phyloP scores from a whole-genome alignment of 192 early-diverging fungal species.

The Nowakowskiella sp. region DNA sequence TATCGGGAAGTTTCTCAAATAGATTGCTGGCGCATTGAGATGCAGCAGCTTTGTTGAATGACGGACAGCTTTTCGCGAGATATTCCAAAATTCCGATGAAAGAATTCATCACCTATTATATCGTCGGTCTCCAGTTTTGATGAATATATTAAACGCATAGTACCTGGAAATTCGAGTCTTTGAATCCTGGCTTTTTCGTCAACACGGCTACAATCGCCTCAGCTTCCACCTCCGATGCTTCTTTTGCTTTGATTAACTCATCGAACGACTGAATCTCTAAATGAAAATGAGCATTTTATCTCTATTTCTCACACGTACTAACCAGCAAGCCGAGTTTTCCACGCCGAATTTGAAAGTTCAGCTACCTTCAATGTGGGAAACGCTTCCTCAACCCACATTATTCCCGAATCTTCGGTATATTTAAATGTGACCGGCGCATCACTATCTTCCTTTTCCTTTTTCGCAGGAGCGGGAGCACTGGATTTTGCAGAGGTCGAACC shows the following conservation, averaged over 20 bases:
- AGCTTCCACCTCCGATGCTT: constrained; percentile 48
- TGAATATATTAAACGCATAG: constrained; percentile 5
- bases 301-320: not conserved
- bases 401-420: constrained; percentile 60
- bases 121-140: not conserved
- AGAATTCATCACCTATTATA: constrained; percentile 47
- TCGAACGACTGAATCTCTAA: constrained; percentile 62
- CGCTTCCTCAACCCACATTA: constrained; percentile 51
- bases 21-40: constrained; percentile 24
- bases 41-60: constrained; percentile 66
- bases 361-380: constrained; percentile 51
- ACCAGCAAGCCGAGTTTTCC: constrained; percentile 86
- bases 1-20: constrained; percentile 89
- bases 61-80: constrained; percentile 49
- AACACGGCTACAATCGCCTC: constrained; percentile 79
- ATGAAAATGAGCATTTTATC: constrained; percentile 10
- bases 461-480: constrained; percentile 10
- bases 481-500: constrained; percentile 23
- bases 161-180: constrained; percentile 94
- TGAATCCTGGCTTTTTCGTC: constrained; percentile 84
- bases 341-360: constrained; percentile 60
- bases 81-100: constrained; percentile 68
- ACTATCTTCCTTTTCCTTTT: constrained; percentile 17
- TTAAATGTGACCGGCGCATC: constrained; percentile 60
- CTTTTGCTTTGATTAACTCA: constrained; percentile 51